Evolutionary conservation across 2,329 filamentous ascomycete species (phyloP).

Genomic region (Epichloe hybrida): DNA sequence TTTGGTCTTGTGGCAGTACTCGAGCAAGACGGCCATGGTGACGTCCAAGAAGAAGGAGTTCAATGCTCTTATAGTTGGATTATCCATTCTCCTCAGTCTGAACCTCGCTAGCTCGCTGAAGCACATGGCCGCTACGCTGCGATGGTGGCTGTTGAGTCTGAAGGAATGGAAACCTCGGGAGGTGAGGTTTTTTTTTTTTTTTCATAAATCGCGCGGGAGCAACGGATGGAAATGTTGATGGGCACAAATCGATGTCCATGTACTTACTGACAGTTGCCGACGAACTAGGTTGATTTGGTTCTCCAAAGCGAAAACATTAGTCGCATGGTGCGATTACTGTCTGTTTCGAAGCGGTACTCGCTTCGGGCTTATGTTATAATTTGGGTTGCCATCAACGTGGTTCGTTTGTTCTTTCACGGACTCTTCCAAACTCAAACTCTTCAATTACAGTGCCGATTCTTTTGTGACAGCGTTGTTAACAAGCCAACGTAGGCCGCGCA

Average conservation of each 20-base stretch:
- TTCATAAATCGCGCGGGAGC: too few species aligned
- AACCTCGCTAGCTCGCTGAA: constrained; percentile 29
- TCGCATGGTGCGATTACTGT: constrained; percentile 10
- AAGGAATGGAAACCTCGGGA: constrained; percentile 24
- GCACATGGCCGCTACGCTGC: constrained; percentile 27
- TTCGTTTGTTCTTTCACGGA: constrained; percentile 1
- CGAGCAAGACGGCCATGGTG: constrained; percentile 15
- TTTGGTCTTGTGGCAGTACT: constrained; percentile 16
- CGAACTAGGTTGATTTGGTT: constrained; percentile 9
- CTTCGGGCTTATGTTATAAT: constrained; percentile 11
- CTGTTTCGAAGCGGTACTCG: constrained; percentile 7
- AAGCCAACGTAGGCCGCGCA: constrained; percentile 21
- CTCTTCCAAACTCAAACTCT: neutral
- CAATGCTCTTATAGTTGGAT: constrained; percentile 29
- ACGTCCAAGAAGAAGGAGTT: constrained; percentile 25
- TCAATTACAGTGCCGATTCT: too few species aligned
- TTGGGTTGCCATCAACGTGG: constrained; percentile 13
- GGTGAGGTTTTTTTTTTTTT: constrained; percentile 14
- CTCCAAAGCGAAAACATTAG: constrained; percentile 14
- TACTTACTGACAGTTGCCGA: too few species aligned
- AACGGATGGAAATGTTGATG: too few species aligned
- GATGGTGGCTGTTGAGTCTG: constrained; percentile 31
- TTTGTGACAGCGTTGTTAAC: neutral
- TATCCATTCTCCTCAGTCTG: constrained; percentile 28
- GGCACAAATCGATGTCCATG: too few species aligned